Percentiles rank a stretch among this genome's conserved stretches.
These are phyloP conservation scores for Diplosphaera chodatii DNA, from an alignment of 139 green algal species.

Conservation along the genomic window DNA sequence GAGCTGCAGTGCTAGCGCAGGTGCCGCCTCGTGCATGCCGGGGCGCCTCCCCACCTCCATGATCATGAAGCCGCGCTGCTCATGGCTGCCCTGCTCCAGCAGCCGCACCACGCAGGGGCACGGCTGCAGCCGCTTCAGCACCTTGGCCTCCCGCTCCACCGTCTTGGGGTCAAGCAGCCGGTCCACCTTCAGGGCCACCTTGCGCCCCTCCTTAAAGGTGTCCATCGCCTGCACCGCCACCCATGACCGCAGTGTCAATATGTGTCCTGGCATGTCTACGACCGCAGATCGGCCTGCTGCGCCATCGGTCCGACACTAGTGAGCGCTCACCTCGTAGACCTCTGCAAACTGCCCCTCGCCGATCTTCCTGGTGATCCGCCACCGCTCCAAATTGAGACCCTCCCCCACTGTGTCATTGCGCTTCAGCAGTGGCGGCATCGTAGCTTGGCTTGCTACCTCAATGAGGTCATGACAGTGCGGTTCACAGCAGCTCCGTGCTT, in stretches of 20 bases:
- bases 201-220: conserved; percentile 2
- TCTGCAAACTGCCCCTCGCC: conserved; percentile 72
- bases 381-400: conserved; percentile 6
- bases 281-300: too few relatives aligned
- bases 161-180: conserved; percentile 36
- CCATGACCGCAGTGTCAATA: background rate
- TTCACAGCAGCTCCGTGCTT: too few relatives aligned
- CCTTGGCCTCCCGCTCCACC: conserved; percentile 47
- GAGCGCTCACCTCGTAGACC: conserved; percentile 53
- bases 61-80: conserved; percentile 63
- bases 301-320: too few relatives aligned
- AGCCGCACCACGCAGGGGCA: conserved; percentile 22
- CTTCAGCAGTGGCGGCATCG: background rate
- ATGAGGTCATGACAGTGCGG: too few relatives aligned
- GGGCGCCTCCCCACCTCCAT: conserved; percentile 73
- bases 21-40: too few relatives aligned
- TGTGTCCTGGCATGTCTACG: too few relatives aligned
- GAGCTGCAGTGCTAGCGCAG: too few relatives aligned
- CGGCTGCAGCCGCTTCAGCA: conserved; percentile 34
- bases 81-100: conserved; percentile 27
- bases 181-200: conserved; percentile 66
- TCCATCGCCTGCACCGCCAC: background rate
- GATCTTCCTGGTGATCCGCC: conserved; percentile 33
- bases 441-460: too few relatives aligned
- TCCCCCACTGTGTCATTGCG: conserved; percentile 4